Evolutionary conservation across 352 stramenopile genomes (phyloP), one percentile per base, ranked within the genome.

Genomic region (Phytopythium ostracodes): DNA sequence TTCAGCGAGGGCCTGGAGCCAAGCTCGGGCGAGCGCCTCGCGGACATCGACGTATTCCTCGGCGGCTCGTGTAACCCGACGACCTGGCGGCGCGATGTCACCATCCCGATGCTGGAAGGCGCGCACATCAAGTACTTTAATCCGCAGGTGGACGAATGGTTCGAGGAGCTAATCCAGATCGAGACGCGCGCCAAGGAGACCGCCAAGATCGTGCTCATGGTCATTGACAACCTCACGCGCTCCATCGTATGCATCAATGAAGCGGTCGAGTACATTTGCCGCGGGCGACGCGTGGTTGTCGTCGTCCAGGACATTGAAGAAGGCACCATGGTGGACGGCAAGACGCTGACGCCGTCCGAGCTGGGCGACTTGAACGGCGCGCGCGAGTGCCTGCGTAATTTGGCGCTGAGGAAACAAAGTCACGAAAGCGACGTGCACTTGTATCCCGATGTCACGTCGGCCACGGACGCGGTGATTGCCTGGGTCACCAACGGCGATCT

Each of bases 131-230:
- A 70, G 20, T 97, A 89, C 67, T 97, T 84, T 65, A 96, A 96
- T 60, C 89, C 89, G 17, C 89, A 97, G 62, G 88, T 97, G 35
- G 88, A 96, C 61, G 86, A 96, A 51, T 96, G 89, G 89, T 83
- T 86, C 59, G 80, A 89, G 24, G 85, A 91, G 57, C 82, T 96
- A 53, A 88, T 96, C n/a, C 54, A 76, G 42, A 72, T 95, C 52
- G 89, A 97, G 62, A 77, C 85, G 8, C 67, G 66, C 29, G 87
- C 85, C 24, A 97, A 97, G 64, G 86, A 93, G 65, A 84, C 71
- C 1, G 89, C 88, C 33, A 83, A 88, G 53, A 81, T 94, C 29
- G 69, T 97, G 47, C 65, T 97, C 47, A 88, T 97, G 71, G 89
- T 97, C 24, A 81, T 97, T 31, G 84, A 92, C 63, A 75, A 75